These are phyloP conservation scores for Mycena rebaudengoi DNA, from an alignment of 768 basidiomycete genomes.

Conservation along the genomic window DNA sequence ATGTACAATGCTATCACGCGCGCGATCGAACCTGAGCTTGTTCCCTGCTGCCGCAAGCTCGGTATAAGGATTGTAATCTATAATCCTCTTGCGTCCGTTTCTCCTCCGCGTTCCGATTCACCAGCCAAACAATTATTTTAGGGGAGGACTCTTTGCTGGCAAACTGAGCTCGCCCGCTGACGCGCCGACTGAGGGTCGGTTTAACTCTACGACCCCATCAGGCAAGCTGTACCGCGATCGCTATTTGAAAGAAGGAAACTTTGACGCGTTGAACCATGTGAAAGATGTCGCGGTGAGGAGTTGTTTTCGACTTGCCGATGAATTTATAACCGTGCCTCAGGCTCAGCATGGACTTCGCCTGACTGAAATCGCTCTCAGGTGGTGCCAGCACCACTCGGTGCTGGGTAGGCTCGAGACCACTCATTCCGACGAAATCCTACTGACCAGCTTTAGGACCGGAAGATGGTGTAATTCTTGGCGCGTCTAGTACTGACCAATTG, in stretches of 20 bases:
- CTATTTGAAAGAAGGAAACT: constrained; percentile 52
- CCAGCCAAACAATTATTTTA: constrained; percentile 27
- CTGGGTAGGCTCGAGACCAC: constrained; percentile 28
- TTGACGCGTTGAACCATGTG: constrained; percentile 51
- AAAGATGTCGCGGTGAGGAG: constrained; percentile 49
- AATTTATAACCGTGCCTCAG: constrained; percentile 28
- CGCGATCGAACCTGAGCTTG: constrained; percentile 55
- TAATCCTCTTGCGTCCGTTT: constrained; percentile 52
- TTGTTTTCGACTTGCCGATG: background rate
- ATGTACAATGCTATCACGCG: constrained; percentile 57
- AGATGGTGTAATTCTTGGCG: constrained; percentile 60
- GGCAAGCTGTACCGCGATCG: constrained; percentile 56
- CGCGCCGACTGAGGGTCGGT: constrained; percentile 48
- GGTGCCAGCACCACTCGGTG: constrained; percentile 60
- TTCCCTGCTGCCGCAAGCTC: constrained; percentile 58
- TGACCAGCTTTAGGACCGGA: constrained; percentile 14
- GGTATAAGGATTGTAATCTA: constrained; percentile 56
- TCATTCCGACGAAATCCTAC: background rate
- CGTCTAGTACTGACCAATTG: constrained; percentile 54
- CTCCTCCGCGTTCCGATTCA: background rate
- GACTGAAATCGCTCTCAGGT: constrained; percentile 60
- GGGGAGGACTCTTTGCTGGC: constrained; percentile 57
- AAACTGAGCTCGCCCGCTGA: constrained; percentile 47
- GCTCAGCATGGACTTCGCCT: constrained; percentile 51
- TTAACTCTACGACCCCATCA: constrained; percentile 45